These are phyloP conservation scores for Trichoderma gracile DNA, from an alignment of 2,329 filamentous ascomycete species.

Conservation along the genomic window DNA sequence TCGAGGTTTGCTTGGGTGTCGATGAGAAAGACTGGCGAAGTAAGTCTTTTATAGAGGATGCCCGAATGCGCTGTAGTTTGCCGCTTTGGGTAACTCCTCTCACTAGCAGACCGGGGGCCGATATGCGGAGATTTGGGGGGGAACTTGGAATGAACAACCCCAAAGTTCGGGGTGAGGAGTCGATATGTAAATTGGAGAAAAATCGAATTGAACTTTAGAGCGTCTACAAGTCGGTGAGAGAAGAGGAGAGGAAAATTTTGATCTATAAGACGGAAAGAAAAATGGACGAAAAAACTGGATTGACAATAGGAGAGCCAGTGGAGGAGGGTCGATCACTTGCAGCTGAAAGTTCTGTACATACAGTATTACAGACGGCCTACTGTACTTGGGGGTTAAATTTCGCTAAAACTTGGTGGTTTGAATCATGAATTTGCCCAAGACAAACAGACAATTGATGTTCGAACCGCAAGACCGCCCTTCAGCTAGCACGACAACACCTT, in stretches of 20 bases:
- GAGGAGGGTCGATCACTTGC: conserved; percentile 20
- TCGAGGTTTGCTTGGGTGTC: neutral
- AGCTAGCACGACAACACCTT: conserved; percentile 6
- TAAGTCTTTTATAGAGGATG: conserved; percentile 9
- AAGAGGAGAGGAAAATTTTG: neutral
- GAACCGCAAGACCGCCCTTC: conserved; percentile 13
- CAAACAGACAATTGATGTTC: neutral
- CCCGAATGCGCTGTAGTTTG: conserved; percentile 14
- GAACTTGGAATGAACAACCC: neutral
- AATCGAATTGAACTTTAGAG: neutral
- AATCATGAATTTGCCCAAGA: conserved; percentile 6
- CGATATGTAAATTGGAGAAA: neutral
- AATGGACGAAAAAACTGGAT: conserved; percentile 16
- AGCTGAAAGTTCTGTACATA: neutral
- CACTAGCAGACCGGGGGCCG: conserved; percentile 14
- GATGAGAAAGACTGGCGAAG: neutral
- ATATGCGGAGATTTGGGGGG: conserved; percentile 11
- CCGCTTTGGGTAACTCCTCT: conserved; percentile 22
- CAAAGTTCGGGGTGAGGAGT: neutral
- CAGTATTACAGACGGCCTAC: neutral
- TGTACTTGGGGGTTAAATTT: conserved; percentile 27
- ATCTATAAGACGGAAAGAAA: neutral
- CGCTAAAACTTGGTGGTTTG: conserved; percentile 28
- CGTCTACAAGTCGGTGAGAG: neutral
- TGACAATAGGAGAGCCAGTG: conserved; percentile 17